These are phyloP conservation scores for Neurospora sp. DNA, from an alignment of 495 filamentous ascomycete species.

Conservation along the genomic window DNA sequence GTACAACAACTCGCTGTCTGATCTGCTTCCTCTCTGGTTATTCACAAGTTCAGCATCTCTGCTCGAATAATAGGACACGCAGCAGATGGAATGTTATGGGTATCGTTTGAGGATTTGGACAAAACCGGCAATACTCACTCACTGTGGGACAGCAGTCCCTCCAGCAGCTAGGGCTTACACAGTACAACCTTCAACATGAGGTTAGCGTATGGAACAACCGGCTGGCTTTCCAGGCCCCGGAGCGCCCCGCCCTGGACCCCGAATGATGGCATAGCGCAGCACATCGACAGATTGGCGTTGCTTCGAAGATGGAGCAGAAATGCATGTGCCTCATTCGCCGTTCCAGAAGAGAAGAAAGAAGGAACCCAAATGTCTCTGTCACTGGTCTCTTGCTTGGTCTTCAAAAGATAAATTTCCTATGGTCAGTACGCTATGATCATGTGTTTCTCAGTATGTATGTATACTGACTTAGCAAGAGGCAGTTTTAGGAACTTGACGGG, in stretches of 20 bases:
- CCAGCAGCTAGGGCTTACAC: not conserved
- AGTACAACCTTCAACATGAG: not conserved
- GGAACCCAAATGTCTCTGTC: not conserved
- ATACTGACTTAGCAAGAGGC: not conserved
- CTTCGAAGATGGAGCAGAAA: not conserved
- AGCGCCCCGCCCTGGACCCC: not conserved
- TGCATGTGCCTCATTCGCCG: not conserved
- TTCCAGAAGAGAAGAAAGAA: not conserved
- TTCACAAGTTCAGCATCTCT: not conserved
- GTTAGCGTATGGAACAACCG: not conserved
- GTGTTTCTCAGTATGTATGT: not conserved
- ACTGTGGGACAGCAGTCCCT: not conserved
- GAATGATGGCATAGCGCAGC: slow-evolving; percentile 7
- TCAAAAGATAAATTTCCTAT: not conserved
- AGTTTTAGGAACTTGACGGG: not conserved
- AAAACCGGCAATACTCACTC: not conserved
- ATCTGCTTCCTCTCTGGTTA: not conserved
- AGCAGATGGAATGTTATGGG: not conserved
- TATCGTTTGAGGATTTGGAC: slow-evolving; percentile 2
- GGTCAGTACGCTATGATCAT: not conserved
- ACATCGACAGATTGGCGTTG: slow-evolving; percentile 1
- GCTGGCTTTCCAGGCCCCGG: not conserved
- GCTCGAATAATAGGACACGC: not conserved
- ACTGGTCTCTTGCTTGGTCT: not conserved
- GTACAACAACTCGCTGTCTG: not conserved